Conservation (phyloP, 1,284 basidiomycete genomes). For the Somion occarium region DNA sequence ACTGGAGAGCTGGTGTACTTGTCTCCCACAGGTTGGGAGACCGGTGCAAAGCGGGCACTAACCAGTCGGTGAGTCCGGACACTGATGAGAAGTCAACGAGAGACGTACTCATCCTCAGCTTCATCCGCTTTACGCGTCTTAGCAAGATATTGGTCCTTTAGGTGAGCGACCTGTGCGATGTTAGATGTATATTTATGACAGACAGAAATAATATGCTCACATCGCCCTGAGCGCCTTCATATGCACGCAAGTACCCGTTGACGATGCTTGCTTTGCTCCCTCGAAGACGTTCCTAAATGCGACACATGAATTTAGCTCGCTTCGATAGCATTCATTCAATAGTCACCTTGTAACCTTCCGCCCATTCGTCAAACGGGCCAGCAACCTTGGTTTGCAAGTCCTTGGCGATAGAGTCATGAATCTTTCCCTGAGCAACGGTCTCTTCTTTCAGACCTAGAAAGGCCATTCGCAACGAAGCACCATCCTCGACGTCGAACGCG, state of each 20-base stretch:
- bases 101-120: conserved; percentile 82
- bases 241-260: conserved; percentile 66
- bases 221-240: conserved; percentile 60
- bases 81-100: neutral
- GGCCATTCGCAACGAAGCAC: conserved; percentile 71
- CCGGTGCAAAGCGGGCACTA: conserved; percentile 80
- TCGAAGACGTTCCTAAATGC: conserved; percentile 50
- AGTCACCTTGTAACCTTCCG: conserved; percentile 58
- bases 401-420: conserved; percentile 60
- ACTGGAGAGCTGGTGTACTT: conserved; percentile 75
- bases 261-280: conserved; percentile 55
- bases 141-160: conserved; percentile 72
- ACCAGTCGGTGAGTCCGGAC: neutral
- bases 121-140: conserved; percentile 83
- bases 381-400: conserved; percentile 66
- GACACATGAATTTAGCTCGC: neutral
- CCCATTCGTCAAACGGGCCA: conserved; percentile 75
- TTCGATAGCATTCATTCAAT: neutral
- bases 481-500: conserved; percentile 74
- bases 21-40: conserved; percentile 47
- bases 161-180: conserved; percentile 44
- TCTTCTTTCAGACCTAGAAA: conserved; percentile 77
- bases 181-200: neutral
- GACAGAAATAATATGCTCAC: conserved; percentile 28
- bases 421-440: conserved; percentile 58